These are phyloP conservation scores for Catharanthus roseus DNA, from an alignment of 257 asterid species.

Conservation along the genomic window DNA sequence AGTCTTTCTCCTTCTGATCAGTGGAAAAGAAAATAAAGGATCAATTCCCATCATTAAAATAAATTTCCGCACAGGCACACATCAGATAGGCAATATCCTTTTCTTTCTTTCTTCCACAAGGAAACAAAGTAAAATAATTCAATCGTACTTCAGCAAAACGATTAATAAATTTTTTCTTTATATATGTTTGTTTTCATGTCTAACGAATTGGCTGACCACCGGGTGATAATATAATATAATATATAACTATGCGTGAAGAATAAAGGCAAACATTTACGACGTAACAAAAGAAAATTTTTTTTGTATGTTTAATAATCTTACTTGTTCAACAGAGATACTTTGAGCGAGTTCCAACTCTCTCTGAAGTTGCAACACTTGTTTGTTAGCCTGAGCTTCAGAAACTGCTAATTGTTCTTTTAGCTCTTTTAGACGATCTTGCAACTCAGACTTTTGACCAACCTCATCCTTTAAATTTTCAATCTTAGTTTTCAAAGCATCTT, in stretches of 20 bases:
- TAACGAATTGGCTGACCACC: background rate
- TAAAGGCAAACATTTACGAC: background rate
- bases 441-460: constrained; percentile 41
- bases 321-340: constrained; percentile 14
- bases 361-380: constrained; percentile 23
- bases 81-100: background rate
- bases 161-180: background rate
- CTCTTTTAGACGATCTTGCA: constrained; percentile 52
- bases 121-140: too few relatives aligned
- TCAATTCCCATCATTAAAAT: background rate
- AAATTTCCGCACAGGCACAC: background rate
- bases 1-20: constrained; percentile 48
- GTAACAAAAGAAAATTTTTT: background rate
- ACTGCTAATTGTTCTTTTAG: constrained; percentile 54
- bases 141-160: background rate
- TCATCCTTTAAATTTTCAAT: constrained; percentile 49
- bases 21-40: constrained; percentile 3
- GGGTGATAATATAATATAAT: background rate
- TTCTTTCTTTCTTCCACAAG: background rate
- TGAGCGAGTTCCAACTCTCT: constrained; percentile 10
- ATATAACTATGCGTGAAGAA: background rate
- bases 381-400: constrained; percentile 39
- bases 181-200: background rate
- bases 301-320: background rate
- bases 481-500: constrained; percentile 52